These are phyloP conservation scores for Lepidium campestre DNA, from an alignment of 441 rosid genomes.

Conservation along the genomic window DNA sequence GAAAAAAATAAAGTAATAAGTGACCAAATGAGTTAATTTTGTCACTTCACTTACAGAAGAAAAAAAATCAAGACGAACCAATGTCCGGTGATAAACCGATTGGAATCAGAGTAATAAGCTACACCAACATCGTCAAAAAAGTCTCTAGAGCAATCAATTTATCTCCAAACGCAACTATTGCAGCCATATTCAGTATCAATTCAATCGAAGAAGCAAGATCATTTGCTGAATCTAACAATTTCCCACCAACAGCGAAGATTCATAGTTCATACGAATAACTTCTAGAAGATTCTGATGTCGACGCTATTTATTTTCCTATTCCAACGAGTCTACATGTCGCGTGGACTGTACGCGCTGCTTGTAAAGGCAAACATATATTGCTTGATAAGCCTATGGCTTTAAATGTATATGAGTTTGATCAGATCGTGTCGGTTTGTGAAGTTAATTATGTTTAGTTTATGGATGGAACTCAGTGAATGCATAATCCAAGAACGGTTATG, in stretches of 20 bases:
- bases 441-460: slow-evolving; percentile 61
- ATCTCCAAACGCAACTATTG: too few relatives aligned
- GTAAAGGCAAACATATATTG: slow-evolving; percentile 63
- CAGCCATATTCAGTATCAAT: slow-evolving; percentile 53
- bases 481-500: slow-evolving; percentile 51
- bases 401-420: slow-evolving; percentile 46
- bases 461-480: slow-evolving; percentile 93
- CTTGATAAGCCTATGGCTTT: slow-evolving; percentile 74
- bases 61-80: background rate
- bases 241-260: slow-evolving; percentile 44
- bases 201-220: slow-evolving; percentile 45
- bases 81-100: slow-evolving; percentile 17
- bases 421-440: slow-evolving; percentile 53
- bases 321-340: slow-evolving; percentile 66
- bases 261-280: slow-evolving; percentile 62
- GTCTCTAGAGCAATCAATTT: slow-evolving; percentile 52
- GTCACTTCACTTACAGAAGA: too few relatives aligned
- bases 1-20: too few relatives aligned
- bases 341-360: slow-evolving; percentile 63
- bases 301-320: slow-evolving; percentile 70
- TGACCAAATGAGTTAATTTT: too few relatives aligned
- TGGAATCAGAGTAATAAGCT: slow-evolving; percentile 63
- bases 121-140: slow-evolving; percentile 61
- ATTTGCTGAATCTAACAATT: slow-evolving; percentile 50
- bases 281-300: slow-evolving; percentile 59